A percentile compares a stretch with the other conserved stretches of the same genome.
Conservation (phyloP, 805 yeast species). For the Saturnispora galanensis region DNA sequence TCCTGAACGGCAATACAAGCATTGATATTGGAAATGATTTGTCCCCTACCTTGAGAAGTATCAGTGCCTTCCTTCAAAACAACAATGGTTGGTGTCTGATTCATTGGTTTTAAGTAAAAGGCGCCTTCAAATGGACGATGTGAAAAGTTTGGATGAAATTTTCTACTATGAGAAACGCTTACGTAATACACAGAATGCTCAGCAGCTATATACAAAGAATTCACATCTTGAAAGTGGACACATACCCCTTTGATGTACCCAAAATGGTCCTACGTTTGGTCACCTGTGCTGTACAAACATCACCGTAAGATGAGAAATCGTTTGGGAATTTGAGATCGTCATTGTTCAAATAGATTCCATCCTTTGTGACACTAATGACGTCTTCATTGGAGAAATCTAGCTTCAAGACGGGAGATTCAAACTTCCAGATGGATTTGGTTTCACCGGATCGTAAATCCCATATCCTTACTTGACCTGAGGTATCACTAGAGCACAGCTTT, state of each 20-base stretch:
- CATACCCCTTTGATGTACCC: no score
- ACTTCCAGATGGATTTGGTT: neutral
- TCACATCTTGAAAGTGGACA: no score
- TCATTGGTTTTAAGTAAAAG: conserved; percentile 17
- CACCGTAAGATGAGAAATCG: neutral
- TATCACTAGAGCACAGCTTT: conserved; percentile 52
- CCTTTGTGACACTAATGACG: neutral
- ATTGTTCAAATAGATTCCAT: neutral
- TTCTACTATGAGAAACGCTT: neutral
- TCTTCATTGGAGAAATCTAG: neutral
- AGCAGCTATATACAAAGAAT: no score
- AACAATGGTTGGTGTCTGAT: conserved; percentile 96
- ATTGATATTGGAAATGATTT: conserved; percentile 87
- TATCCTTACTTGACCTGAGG: conserved; percentile 48
- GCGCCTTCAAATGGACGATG: neutral
- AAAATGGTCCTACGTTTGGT: no score
- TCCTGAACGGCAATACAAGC: conserved; percentile 97
- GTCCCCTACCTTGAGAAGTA: conserved; percentile 93
- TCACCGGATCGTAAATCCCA: conserved; percentile 40
- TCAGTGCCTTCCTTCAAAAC: conserved; percentile 98
- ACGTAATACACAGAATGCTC: no score
- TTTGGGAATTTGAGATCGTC: neutral
- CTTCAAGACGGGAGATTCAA: neutral
- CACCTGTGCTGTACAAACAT: no score
- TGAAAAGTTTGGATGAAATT: neutral